phyloP scores from a whole-genome alignment of 371 early-diverging fungal genomes.

The Massospora cicadina region DNA sequence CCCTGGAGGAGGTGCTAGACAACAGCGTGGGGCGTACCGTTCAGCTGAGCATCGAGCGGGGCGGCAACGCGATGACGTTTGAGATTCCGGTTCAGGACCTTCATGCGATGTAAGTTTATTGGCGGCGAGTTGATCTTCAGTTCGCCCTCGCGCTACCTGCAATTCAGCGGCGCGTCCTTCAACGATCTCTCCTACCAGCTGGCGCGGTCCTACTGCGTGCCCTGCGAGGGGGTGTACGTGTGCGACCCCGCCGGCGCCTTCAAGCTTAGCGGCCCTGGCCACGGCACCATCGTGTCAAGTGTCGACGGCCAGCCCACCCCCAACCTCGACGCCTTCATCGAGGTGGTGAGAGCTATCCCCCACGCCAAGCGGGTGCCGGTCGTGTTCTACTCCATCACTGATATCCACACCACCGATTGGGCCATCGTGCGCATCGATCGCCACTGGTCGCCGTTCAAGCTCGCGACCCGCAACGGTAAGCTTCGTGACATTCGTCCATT shows the following conservation, averaged over 20 bases:
- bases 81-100: conserved; percentile 41
- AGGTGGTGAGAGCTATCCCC: conserved; percentile 51
- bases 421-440: conserved; percentile 55
- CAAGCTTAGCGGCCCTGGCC: conserved; percentile 53
- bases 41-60: conserved; percentile 43
- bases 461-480: conserved; percentile 54
- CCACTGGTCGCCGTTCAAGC: conserved; percentile 59
- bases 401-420: conserved; percentile 49
- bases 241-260: conserved; percentile 37
- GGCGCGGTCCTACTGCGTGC: conserved; percentile 50
- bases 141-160: conserved; percentile 43
- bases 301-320: conserved; percentile 55
- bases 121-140: not conserved
- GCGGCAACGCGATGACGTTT: conserved; percentile 45
- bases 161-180: conserved; percentile 67
- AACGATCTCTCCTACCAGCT: conserved; percentile 73
- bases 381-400: conserved; percentile 61
- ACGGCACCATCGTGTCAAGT: conserved; percentile 58
- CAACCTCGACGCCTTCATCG: conserved; percentile 51
- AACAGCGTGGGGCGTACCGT: conserved; percentile 48
- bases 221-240: conserved; percentile 65
- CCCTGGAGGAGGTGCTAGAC: conserved; percentile 60
- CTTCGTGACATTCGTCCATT: conserved; percentile 13
- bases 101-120: conserved; percentile 39
- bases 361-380: conserved; percentile 59